Evolutionary conservation across 768 basidiomycete genomes (phyloP).

Genomic region (Basidioascus undulatus): DNA sequence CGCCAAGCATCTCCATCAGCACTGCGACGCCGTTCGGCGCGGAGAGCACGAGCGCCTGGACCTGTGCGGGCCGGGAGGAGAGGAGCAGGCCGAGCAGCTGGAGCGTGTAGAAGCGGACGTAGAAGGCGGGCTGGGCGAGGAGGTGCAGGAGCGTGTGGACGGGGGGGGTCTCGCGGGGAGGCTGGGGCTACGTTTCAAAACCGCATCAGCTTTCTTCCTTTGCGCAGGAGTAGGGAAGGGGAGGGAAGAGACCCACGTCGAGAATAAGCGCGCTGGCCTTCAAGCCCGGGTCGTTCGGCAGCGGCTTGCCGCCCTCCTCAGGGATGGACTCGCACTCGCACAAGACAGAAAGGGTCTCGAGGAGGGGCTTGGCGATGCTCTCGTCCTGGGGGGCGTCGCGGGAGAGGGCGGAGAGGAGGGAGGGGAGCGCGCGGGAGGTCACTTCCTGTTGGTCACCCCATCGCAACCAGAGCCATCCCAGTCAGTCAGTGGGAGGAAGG

Average conservation of each 20-base stretch:
- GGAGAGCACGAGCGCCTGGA: slow-evolving; percentile 81
- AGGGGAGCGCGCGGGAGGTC: slow-evolving; percentile 46
- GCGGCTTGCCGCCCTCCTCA: too few species aligned
- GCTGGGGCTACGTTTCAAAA: background rate
- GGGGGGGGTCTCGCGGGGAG: slow-evolving; percentile 10
- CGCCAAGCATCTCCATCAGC: slow-evolving; percentile 50
- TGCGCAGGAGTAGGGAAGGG: background rate
- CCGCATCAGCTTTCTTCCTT: slow-evolving; percentile 1
- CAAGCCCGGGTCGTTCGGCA: too few species aligned
- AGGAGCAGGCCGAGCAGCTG: slow-evolving; percentile 59
- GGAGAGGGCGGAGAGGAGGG: slow-evolving; percentile 54
- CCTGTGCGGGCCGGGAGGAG: slow-evolving; percentile 49
- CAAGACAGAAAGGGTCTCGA: slow-evolving; percentile 67
- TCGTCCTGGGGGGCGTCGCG: slow-evolving; percentile 75
- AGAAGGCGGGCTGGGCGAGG: slow-evolving; percentile 52
- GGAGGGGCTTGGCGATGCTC: slow-evolving; percentile 72
- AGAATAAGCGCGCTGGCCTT: background rate
- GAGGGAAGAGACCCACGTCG: too few species aligned
- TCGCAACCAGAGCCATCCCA: background rate
- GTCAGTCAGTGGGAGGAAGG: background rate
- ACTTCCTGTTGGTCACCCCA: slow-evolving; percentile 30
- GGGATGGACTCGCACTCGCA: slow-evolving; percentile 66
- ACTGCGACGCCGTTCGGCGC: slow-evolving; percentile 42
- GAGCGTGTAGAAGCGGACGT: slow-evolving; percentile 58
- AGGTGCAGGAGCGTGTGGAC: slow-evolving; percentile 58